Evolutionary conservation across 257 asterid genomes (phyloP).

Genomic region (Misopates orontium): DNA sequence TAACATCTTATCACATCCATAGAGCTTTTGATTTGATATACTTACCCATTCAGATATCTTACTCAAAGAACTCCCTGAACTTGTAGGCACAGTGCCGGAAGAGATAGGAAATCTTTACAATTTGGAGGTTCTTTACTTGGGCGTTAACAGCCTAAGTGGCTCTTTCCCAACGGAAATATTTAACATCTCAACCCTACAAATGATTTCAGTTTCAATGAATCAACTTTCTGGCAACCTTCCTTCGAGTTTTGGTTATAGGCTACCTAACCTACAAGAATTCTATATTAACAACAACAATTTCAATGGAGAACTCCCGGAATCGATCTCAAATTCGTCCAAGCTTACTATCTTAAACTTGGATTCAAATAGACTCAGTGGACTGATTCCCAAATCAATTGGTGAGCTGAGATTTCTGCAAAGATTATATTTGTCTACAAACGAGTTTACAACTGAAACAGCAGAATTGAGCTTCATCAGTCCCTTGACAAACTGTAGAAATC

Average conservation of each 20-base stretch:
- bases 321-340: slow-evolving; percentile 35
- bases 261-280: slow-evolving; percentile 28
- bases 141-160: slow-evolving; percentile 19
- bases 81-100: slow-evolving; percentile 31
- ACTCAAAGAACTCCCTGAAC: not conserved
- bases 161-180: slow-evolving; percentile 11
- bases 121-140: slow-evolving; percentile 25
- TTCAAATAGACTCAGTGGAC: slow-evolving; percentile 24
- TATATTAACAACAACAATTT: slow-evolving; percentile 16
- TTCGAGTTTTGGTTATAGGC: slow-evolving; percentile 11
- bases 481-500: slow-evolving; percentile 22
- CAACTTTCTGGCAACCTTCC: slow-evolving; percentile 35
- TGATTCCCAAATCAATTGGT: slow-evolving; percentile 34
- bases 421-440: not conserved
- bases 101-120: slow-evolving; percentile 27
- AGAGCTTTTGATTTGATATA: not conserved
- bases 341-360: not conserved
- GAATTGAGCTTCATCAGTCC: slow-evolving; percentile 31
- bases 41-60: not conserved
- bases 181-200: slow-evolving; percentile 27
- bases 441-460: slow-evolving; percentile 13
- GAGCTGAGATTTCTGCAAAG: slow-evolving; percentile 12
- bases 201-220: slow-evolving; percentile 1
- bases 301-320: slow-evolving; percentile 24
- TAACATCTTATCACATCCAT: no score